Evolutionary conservation across 371 early-diverging fungal genomes (phyloP), one percentile per base, ranked within the genome.

Genomic region (Apophysomyces sp.): DNA sequence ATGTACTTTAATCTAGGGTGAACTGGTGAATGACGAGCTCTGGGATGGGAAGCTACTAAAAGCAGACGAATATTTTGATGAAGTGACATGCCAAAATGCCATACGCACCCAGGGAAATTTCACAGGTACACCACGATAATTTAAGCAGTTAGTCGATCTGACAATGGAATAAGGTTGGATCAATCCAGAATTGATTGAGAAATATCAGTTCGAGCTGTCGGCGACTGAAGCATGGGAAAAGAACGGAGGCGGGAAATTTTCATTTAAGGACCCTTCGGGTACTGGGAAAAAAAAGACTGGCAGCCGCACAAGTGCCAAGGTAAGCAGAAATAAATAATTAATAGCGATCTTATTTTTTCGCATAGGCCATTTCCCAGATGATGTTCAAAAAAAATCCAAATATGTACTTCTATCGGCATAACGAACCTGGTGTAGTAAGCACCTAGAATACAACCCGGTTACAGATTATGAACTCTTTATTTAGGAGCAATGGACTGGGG

Each of bases 301-400:
- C 54, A 63, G n/a, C 15, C 55, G 54, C 24, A 37, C 31, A 2
- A 75, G 75, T 69, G 77, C 77, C 39, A 77, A 73, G 63, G 77
- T 77, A 69, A 27, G 65, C 11, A 36, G 21, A 16, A 37, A 57
- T 13, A 9, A 9, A 37, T n/a, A 21, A 24, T 12, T 13, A 63
- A 52, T 67, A 66, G 29, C 37, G 21, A 52, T 37, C 29, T 52
- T 4, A 36, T 28, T 32, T 18, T 44, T 32, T 28, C 57, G 15
- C 16, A 7, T 16, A 77, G 77, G 69, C 65, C 8, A 76, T 86
- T 13, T 81, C 91, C 30, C 83, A 85, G 49, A 77, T 77, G 65
- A 71, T 89, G 77, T 83, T 88, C 62, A 86, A 85, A 62, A 89
- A 90, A 70, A 89, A 89, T 41, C 91, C 89, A 2, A 89, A 89